Percentiles rank a stretch among this genome's conserved stretches.
Conservation (phyloP, 208 protist species). For the Porcisia hertigi region DNA sequence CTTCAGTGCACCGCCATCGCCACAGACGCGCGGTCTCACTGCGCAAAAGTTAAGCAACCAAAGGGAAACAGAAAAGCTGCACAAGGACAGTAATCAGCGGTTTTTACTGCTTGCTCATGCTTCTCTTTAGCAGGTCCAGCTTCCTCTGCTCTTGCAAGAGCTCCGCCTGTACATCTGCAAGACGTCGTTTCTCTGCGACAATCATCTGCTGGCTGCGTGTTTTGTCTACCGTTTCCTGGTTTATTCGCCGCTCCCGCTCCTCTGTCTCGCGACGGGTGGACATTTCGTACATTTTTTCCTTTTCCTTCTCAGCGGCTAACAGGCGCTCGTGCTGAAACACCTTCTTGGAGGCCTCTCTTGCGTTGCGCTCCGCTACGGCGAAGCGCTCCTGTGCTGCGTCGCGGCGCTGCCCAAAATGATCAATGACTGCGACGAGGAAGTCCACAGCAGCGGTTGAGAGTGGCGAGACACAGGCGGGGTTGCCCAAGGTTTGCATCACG, state of each 20-base stretch:
- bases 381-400: conserved; percentile 30
- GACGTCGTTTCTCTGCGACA: conserved; percentile 44
- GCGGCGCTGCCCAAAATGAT: conserved; percentile 33
- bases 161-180: conserved; percentile 47
- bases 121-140: conserved; percentile 49
- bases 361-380: conserved; percentile 25
- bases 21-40: not conserved
- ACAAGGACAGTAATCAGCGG: conserved; percentile 4
- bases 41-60: not conserved
- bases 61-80: not conserved
- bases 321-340: conserved; percentile 34
- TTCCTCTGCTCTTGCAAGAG: conserved; percentile 36
- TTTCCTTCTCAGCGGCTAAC: conserved; percentile 53
- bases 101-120: conserved; percentile 69
- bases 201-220: conserved; percentile 49
- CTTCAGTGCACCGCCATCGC: too few relatives aligned
- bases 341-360: conserved; percentile 31
- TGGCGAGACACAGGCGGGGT: conserved; percentile 14
- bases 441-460: conserved; percentile 32
- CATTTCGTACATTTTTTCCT: conserved; percentile 51
- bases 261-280: conserved; percentile 40
- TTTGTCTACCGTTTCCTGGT: conserved; percentile 41
- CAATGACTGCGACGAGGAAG: conserved; percentile 46
- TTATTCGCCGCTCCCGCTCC: conserved; percentile 55
- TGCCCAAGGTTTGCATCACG: conserved; percentile 45